Evolutionary conservation across 805 yeast genomes (phyloP), one percentile per base, ranked within the genome.

Genomic region (Candida xiaguanensis): DNA sequence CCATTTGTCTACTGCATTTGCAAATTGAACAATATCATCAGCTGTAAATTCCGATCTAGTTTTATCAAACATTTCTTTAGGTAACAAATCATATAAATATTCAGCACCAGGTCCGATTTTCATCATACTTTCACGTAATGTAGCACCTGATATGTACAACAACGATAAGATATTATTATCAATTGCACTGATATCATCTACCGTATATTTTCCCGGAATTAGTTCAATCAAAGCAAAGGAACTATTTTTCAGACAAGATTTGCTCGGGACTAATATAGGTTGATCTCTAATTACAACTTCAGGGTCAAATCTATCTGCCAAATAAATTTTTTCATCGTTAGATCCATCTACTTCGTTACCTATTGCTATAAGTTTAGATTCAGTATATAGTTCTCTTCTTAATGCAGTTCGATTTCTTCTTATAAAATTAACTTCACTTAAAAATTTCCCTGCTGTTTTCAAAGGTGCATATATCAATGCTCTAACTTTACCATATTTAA

Each of bases 21-120:
- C 67, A 5, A 90, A 53, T 5, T 56, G 47, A 5, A 66, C 42
- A 43, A 82, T 65, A n/a, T 88, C 91, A 1, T 74, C 75, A 2
- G 63, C 53, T 0, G 78, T 65, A 34, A 89, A 61, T 3, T 74
- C 71, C 12, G 63, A 57, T 1, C 82, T 74, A 3, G 56, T 53
- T 43, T 68, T 75, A 12, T 72, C 53, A 37, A 77, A 50, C 2
- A 82, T 36, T 0, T 62, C 65, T 11, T 48, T 41, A 4, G 50
- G 48, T n/a, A 59, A 36, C 20, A 46, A 43, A 3, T 58, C 52
- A 0, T 44, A 68, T 34, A 68, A 71, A 44, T 74, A 80, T 2
- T 56, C 67, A 0, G 93, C 95, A 2, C 96, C 97, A 2, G 95
- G 90, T 0, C 95, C 95, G 8, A 91, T 59, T 71, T 13, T 71